A percentile compares a stretch with the other conserved stretches of the same genome.
phyloP scores from a whole-genome alignment of 2,329 filamentous ascomycete species.

The Periconia macrospinosa region DNA sequence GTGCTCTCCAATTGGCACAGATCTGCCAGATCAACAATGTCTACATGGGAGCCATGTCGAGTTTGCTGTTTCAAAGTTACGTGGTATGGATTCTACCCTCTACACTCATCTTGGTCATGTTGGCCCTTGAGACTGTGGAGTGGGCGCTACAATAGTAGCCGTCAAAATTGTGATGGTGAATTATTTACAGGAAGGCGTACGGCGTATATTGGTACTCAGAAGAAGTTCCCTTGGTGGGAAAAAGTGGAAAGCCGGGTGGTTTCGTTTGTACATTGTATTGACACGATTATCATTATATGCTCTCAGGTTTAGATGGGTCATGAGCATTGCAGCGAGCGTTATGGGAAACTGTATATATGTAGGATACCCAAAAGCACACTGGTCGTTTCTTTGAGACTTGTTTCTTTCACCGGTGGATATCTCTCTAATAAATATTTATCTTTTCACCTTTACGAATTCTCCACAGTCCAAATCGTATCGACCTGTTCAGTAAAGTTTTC shows the following conservation, averaged over 20 bases:
- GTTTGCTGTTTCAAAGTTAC: constrained; percentile 92
- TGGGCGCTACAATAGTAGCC: constrained; percentile 61
- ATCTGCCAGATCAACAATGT: constrained; percentile 99
- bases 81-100: constrained; percentile 97
- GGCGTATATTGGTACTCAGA: neutral
- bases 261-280: neutral
- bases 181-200: constrained; percentile 1
- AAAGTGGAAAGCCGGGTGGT: neutral
- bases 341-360: neutral
- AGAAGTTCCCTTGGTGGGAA: neutral
- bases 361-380: constrained; percentile 3
- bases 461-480: too few relatives aligned
- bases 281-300: neutral
- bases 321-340: neutral
- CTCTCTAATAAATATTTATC: neutral
- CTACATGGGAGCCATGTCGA: constrained; percentile 92
- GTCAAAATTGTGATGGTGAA: neutral
- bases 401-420: neutral
- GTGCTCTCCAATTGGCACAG: constrained; percentile 90
- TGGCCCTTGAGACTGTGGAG: constrained; percentile 87
- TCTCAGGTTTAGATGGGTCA: neutral
- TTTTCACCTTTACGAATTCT: too few relatives aligned
- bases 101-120: constrained; percentile 86
- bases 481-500: too few relatives aligned
- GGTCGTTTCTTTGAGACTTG: neutral